Evolutionary conservation across 768 basidiomycete genomes (phyloP), one percentile per base, ranked within the genome.

Genomic region (Hortiboletus flavorubellus): DNA sequence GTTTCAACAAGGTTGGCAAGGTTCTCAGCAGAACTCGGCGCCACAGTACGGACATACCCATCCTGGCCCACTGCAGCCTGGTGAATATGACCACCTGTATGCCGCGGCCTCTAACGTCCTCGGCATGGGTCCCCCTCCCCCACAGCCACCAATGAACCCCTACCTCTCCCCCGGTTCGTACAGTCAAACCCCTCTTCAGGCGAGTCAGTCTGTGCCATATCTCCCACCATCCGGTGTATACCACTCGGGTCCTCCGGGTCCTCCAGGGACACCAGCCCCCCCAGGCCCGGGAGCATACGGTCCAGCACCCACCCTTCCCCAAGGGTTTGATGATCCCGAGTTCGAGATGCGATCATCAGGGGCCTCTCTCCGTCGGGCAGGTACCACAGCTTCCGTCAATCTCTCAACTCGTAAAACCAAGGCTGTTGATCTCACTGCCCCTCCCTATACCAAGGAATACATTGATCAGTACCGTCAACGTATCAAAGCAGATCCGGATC

Each of bases 391-490:
- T 23, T 83, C 85, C 3, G 80, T 85, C 18, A 67, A 75, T 34
- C 78, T 78, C 18, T 78, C 80, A n/a, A 80, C 83, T 6, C 75
- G 79, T 50, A 88, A 86, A 72, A 84, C 81, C 55, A 92, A 91
- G 69, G 91, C 91, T 3, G 82, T 93, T 43, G 91, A 93, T 68
- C 75, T 93, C 54, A 83, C 77, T 38, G 81, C 88, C 0, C 91
- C 91, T 23, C 95, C 95, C 2, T 95, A 86, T 70, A 97, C 93
- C 16, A 95, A 93, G 68, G 88, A 94, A 64, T 97, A 95, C 68
- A 94, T 99, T 62, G 97, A 99, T 67, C 89, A 97, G 68, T 99
- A 99, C 74, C 91, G 97, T 18, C 88, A 90, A 53, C 86, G 97
- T 49, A 97, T 99, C 76, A 98, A 98, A 73, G 88, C 84, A 30